phyloP scores from a whole-genome alignment of 371 early-diverging fungal species.

The Mucor indicus region DNA sequence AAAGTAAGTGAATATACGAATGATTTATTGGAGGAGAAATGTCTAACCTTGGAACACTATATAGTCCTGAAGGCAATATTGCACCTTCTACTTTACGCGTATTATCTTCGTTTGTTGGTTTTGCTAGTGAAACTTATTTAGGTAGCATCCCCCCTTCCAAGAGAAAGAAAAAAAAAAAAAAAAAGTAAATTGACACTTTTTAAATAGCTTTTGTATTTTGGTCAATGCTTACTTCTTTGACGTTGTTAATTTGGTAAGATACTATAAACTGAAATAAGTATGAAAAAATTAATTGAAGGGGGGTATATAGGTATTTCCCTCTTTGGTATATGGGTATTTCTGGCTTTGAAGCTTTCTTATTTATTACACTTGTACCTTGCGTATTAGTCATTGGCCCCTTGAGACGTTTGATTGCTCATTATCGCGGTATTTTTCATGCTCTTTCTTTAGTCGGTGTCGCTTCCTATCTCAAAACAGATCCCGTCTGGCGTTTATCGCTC shows the following conservation, averaged over 20 bases:
- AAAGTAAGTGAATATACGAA: conserved; percentile 15
- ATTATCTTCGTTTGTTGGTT: conserved; percentile 25
- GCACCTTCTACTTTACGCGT: conserved; percentile 31
- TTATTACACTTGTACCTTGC: conserved; percentile 59
- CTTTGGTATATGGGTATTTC: conserved; percentile 86
- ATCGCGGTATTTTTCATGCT: conserved; percentile 59
- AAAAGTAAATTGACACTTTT: too few species aligned
- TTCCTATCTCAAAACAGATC: conserved; percentile 56
- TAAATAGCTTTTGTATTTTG: conserved; percentile 69
- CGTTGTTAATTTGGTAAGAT: conserved; percentile 74
- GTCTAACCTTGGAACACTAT: neutral
- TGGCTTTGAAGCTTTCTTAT: conserved; percentile 74
- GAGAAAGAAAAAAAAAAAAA: too few species aligned
- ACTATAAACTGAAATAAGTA: too few species aligned
- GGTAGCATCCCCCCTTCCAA: too few species aligned
- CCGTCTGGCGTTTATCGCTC: conserved; percentile 57
- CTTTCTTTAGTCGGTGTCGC: conserved; percentile 63
- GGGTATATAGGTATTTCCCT: conserved; percentile 59
- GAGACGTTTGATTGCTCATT: conserved; percentile 50
- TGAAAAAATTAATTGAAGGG: neutral
- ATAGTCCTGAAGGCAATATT: conserved; percentile 38
- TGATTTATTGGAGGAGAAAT: neutral
- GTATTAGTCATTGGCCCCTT: conserved; percentile 63
- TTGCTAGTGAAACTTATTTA: conserved; percentile 55
- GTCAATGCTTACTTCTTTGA: conserved; percentile 75